Percentiles rank a stretch among this genome's conserved stretches.
Conservation (phyloP, 768 basidiomycete genomes). For the Suillus sp. region DNA sequence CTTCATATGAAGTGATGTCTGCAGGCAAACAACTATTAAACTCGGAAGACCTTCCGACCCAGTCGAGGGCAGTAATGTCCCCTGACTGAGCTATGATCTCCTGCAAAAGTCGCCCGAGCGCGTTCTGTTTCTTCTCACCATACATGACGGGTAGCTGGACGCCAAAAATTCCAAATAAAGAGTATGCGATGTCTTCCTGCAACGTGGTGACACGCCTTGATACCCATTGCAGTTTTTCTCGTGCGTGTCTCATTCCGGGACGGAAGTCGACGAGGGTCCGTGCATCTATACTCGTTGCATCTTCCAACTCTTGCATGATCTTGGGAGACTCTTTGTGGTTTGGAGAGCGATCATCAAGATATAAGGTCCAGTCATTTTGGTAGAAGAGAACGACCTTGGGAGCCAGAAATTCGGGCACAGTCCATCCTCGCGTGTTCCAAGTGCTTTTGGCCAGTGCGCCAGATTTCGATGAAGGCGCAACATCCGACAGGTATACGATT, state of each 20-base stretch:
- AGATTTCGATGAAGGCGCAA: not conserved
- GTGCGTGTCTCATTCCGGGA: not conserved
- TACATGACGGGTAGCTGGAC: not conserved
- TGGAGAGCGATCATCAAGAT: not conserved
- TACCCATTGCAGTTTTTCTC: not conserved
- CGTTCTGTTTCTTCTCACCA: not conserved
- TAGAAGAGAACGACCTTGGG: not conserved
- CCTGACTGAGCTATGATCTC: not conserved
- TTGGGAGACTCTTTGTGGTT: not conserved
- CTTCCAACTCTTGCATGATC: not conserved
- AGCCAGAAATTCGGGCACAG: not conserved
- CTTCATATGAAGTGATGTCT: not conserved
- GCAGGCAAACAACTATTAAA: not conserved
- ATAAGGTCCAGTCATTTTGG: not conserved
- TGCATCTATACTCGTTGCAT: not conserved
- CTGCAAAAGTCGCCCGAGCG: not conserved
- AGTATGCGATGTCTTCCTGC: conserved; percentile 1
- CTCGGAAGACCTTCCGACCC: not conserved
- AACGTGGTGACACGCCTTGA: not conserved
- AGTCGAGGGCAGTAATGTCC: not conserved
- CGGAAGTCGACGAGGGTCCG: not conserved
- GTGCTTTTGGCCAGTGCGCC: not conserved
- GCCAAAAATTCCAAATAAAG: not conserved
- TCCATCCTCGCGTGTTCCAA: not conserved
- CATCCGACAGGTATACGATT: too few relatives aligned